Evolutionary conservation across 306 rosid genomes (phyloP), one percentile per base, ranked within the genome.

Genomic region (Sindora glabra): DNA sequence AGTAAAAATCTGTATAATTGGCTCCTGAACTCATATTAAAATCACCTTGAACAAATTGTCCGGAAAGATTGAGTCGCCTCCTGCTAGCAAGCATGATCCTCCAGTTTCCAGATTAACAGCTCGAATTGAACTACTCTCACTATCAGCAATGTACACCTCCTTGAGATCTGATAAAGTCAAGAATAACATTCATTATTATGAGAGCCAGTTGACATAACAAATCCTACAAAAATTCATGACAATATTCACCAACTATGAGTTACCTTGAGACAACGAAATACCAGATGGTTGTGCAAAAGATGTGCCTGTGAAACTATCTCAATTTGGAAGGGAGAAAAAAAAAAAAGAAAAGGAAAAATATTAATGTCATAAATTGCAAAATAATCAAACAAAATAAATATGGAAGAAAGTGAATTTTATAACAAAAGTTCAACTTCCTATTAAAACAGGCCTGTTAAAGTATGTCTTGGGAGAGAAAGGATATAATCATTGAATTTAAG

Each of bases 251-350:
- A 27, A 44, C 41, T 9, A 27, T 33, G 30, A 50, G 73, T 78
- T 90, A 91, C 98, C 98, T 46, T 52, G 82, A 79, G 98, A 91
- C 61, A 91, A 68, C 18, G 96, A 91, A 65, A 91, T 68, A 57
- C 98, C 98, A 45, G 98, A 91, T 55, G 98, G 98, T 68, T 91
- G 98, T 38, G 98, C 98, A 48, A 83, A 91, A 24, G 96, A 91
- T 16, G 98, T 83, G 74, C 58, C 81, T 79, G 86, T 56, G 69
- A 88, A 68, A 68, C 98, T 91, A 73, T 74, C 60, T 52, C 79
- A 57, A 68, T 17, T 34, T 56, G 55, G 23, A 67, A 49, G 27
- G 25, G 32, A 29, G 58, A 67, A 76, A 37, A 1, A 44, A 6
- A 69, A 47, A 0, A 34, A 45, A 27, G 10, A 40, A 19, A 51